phyloP scores from a whole-genome alignment of 2,329 filamentous ascomycete genomes.

The Blastomyces emzantsi region DNA sequence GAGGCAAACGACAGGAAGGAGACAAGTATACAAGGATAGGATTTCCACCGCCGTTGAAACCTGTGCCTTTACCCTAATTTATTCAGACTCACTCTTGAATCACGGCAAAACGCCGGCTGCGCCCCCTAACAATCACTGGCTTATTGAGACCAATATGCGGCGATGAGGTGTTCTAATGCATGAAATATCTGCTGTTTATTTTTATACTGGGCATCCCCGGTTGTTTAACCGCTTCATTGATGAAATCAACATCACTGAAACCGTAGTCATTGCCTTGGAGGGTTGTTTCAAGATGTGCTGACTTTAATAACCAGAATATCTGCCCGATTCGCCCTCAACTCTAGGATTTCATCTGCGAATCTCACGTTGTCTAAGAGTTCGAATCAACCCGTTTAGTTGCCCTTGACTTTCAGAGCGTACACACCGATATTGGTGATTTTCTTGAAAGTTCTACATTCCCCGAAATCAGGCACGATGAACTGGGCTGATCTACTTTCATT shows the following conservation, averaged over 20 bases:
- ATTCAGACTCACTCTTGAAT: neutral
- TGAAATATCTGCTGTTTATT: neutral
- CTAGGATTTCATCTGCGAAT: neutral
- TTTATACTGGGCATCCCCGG: neutral
- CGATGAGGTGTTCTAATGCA: neutral
- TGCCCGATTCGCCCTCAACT: too few relatives aligned
- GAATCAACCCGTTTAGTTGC: neutral
- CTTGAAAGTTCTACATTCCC: neutral
- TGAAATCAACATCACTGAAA: neutral
- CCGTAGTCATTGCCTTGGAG: neutral
- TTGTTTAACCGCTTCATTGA: neutral
- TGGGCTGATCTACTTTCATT: neutral
- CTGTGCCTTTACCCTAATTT: neutral
- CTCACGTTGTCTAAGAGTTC: neutral
- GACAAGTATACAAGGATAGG: too few relatives aligned
- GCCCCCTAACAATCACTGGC: neutral
- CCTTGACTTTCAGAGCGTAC: neutral
- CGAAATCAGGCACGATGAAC: constrained; percentile 4
- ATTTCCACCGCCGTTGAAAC: neutral
- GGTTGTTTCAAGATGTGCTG: neutral
- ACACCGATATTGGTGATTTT: neutral
- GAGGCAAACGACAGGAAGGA: neutral
- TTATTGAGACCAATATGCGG: constrained; percentile 1
- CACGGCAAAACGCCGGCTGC: neutral
- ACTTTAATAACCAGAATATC: neutral